Base-by-base conservation (phyloP, 1,284 basidiomycete species). In the Austroboletus niveus region DNA sequence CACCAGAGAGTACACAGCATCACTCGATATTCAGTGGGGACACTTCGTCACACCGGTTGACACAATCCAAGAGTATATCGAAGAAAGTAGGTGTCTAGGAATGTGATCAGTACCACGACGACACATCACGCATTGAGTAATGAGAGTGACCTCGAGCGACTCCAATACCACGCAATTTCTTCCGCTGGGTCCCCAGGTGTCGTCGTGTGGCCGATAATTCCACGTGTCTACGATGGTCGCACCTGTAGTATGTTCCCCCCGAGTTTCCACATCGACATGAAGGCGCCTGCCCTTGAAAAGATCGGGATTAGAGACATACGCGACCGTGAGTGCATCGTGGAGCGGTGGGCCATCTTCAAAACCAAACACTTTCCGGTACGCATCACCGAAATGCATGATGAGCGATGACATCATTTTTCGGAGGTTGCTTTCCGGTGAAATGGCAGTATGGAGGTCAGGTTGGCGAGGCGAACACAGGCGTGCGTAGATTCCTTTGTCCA, bases 251-350 rank as follows among this genome's bases (percentile, higher is more conserved):
- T 84, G 80, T 27, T 69, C 69, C 3, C 85, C 85, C 9, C 70
- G 75, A 10, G 87, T 74, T 59, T 93, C 91, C 15, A 90, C 77
- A 57, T 94, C 91, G 0, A 93, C 89, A 43, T 85, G 76, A 63
- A 82, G 81, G 24, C 90, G 74, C 49, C 68, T 78, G 36, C 72
- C 71, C 17, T 67, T 65, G 68, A 92, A 92, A 3, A 91, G 60
- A 6, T 81, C 75, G 0, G 88, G 88, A 17, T 71, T 66, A 1
- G 81, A 77, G 34, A 92, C 73, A 54, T 88, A 92, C 11, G 82
- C 85, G 48, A 93, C 73, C 0, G 89, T 88, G 31, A 93, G 75
- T 0, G 89, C 82, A 60, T 94, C 92, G 57, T 94, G 91, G 2
- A 93, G 72, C 2, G 91, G 91, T 8, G 92, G 92, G 0, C 90